A percentile compares a stretch with the other conserved stretches of the same genome.
Conservation (phyloP, 768 basidiomycete species). For the Psilocybe cyanescens region DNA sequence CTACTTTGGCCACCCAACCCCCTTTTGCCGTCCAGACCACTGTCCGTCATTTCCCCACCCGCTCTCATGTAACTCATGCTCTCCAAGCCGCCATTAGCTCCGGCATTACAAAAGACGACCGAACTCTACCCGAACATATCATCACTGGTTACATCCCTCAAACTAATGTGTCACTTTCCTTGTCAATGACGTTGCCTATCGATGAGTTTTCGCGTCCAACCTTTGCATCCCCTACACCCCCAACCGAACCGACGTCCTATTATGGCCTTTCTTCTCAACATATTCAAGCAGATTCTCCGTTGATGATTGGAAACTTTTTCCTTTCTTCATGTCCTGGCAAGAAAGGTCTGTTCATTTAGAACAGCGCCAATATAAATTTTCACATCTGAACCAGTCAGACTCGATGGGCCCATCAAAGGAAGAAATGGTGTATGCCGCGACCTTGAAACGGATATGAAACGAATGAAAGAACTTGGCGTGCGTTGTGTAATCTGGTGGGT, state of each 20-base stretch:
- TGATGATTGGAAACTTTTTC: constrained; percentile 80
- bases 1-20: constrained; percentile 8
- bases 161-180: constrained; percentile 21
- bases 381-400: constrained; percentile 51
- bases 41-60: constrained; percentile 20
- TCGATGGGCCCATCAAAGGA: constrained; percentile 77
- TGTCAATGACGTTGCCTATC: constrained; percentile 10
- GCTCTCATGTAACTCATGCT: constrained; percentile 39
- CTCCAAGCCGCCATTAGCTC: constrained; percentile 35
- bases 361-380: neutral
- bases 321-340: constrained; percentile 95
- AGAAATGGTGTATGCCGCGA: constrained; percentile 84
- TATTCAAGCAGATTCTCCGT: constrained; percentile 6
- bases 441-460: constrained; percentile 70
- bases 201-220: neutral
- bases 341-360: constrained; percentile 56
- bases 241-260: too few species aligned
- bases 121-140: constrained; percentile 1
- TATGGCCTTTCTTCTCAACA: neutral
- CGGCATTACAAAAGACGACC: constrained; percentile 10
- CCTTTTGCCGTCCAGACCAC: constrained; percentile 19
- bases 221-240: neutral
- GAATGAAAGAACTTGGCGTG: constrained; percentile 77
- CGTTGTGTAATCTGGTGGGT: constrained; percentile 82
- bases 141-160: constrained; percentile 7